Percentiles rank a stretch among this genome's conserved stretches.
phyloP scores from a whole-genome alignment of 441 rosid genomes.

The California macrophylla region DNA sequence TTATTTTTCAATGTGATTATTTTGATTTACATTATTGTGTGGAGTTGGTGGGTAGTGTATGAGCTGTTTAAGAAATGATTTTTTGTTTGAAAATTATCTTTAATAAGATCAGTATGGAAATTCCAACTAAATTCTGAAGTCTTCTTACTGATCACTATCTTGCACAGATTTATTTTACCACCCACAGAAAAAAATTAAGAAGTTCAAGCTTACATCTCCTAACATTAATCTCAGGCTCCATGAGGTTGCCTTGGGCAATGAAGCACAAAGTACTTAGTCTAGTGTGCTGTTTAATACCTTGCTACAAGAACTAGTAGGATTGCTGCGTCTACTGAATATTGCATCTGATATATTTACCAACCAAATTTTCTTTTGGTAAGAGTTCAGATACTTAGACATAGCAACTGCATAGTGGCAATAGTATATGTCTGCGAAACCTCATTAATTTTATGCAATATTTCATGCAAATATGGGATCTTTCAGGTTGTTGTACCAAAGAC shows the following conservation, averaged over 20 bases:
- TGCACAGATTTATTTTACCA: background rate
- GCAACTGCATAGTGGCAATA: background rate
- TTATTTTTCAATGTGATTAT: background rate
- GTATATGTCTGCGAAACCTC: background rate
- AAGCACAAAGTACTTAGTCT: background rate
- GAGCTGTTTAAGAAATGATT: background rate
- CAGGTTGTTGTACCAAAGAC: conserved; percentile 91
- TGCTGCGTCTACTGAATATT: background rate
- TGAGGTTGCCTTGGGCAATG: background rate
- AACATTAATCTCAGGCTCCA: background rate
- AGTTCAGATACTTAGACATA: background rate
- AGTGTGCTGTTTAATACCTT: background rate
- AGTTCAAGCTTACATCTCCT: background rate
- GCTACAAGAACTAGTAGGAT: background rate
- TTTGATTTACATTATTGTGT: background rate
- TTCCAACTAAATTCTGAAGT: background rate
- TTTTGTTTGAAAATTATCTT: background rate
- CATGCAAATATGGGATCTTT: conserved; percentile 13
- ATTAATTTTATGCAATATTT: background rate
- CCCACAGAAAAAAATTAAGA: background rate
- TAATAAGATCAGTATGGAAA: background rate
- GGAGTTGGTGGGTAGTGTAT: background rate
- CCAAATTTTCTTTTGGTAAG: background rate
- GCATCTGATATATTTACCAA: background rate
- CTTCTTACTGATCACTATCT: background rate